phyloP scores from a whole-genome alignment of 2,329 filamentous ascomycete genomes.

The Cordyceps javanica region DNA sequence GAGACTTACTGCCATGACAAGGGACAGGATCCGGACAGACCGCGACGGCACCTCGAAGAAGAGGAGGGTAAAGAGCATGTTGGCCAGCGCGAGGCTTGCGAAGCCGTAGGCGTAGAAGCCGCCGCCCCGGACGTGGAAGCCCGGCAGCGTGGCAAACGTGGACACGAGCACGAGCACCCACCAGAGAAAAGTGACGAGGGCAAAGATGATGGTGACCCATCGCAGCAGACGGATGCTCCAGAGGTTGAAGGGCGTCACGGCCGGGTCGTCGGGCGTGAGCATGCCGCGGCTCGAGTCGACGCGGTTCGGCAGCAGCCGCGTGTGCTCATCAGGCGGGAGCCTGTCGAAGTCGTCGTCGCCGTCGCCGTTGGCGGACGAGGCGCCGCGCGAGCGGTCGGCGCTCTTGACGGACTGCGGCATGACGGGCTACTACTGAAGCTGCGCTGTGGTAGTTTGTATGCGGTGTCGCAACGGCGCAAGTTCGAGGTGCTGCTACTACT shows the following conservation, averaged over 20 bases:
- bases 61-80: constrained; percentile 68
- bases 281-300: constrained; percentile 41
- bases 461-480: no score
- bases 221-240: constrained; percentile 81
- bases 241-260: constrained; percentile 87
- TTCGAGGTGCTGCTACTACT: no score
- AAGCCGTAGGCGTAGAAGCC: constrained; percentile 87
- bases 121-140: constrained; percentile 80
- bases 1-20: constrained; percentile 48
- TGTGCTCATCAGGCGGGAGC: constrained; percentile 43
- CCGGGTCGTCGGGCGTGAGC: constrained; percentile 37
- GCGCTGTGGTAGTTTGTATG: no score
- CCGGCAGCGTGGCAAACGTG: constrained; percentile 83
- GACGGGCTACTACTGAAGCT: not conserved
- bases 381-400: not conserved
- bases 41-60: constrained; percentile 86
- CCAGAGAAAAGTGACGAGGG: constrained; percentile 77
- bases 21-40: constrained; percentile 66
- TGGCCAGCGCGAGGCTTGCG: constrained; percentile 69
- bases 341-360: constrained; percentile 23
- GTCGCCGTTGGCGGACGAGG: constrained; percentile 9
- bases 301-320: constrained; percentile 63
- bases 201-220: constrained; percentile 70
- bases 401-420: constrained; percentile 7
- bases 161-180: constrained; percentile 87